phyloP scores from a whole-genome alignment of 306 rosid genomes.

The Psophocarpus tetragonolobus region DNA sequence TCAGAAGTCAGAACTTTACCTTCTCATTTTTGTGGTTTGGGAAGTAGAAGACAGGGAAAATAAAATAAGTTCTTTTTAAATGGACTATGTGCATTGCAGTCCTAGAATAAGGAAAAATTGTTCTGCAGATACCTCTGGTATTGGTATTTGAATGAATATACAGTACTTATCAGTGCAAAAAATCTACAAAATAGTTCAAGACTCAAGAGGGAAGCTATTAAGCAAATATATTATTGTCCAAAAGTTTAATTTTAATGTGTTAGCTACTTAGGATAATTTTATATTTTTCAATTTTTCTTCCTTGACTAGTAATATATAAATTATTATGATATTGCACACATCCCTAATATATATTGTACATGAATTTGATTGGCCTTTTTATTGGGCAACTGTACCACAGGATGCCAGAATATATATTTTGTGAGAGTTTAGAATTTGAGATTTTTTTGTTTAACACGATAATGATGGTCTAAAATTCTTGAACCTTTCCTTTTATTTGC shows the following conservation, averaged over 20 bases:
- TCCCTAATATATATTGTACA: background rate
- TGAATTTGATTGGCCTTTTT: background rate
- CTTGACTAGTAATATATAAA: background rate
- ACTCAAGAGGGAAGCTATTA: conserved; percentile 2
- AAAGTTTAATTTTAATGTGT: conserved; percentile 1
- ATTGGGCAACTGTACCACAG: background rate
- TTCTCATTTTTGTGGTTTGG: background rate
- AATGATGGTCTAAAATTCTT: background rate
- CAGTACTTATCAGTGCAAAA: background rate
- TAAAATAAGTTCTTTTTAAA: conserved; percentile 4
- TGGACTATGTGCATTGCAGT: background rate
- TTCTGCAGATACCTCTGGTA: background rate
- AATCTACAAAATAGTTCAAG: background rate
- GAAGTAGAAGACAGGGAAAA: background rate
- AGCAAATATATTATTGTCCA: conserved; percentile 14
- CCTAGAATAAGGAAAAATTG: background rate
- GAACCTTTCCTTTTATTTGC: background rate
- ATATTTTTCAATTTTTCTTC: conserved; percentile 6
- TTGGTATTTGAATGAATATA: background rate
- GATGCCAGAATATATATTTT: no score
- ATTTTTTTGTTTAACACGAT: background rate
- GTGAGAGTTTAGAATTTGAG: no score
- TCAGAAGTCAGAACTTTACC: conserved; percentile 4
- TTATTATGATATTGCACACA: background rate
- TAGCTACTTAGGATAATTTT: conserved; percentile 2